Conservation (phyloP, 768 basidiomycete genomes). For the Leccinum longicurvipes region DNA sequence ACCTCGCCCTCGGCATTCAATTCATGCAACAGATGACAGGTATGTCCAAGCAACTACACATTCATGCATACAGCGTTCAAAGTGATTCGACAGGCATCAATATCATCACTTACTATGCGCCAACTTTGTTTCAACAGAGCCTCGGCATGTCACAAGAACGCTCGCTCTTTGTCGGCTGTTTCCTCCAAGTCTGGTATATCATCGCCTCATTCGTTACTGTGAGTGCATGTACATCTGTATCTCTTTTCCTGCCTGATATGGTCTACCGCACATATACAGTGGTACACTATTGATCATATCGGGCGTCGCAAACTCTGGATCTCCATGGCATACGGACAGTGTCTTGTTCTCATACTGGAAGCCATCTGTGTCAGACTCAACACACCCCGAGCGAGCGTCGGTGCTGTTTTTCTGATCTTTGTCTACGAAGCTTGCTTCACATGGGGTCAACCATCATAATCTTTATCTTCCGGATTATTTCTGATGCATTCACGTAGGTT, state of each 20-base stretch:
- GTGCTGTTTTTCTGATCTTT: slow-evolving; percentile 9
- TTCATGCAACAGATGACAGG: slow-evolving; percentile 13
- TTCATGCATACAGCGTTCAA: neutral
- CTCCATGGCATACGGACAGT: slow-evolving; percentile 8
- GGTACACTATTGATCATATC: slow-evolving; percentile 6
- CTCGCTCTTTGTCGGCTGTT: slow-evolving; percentile 4
- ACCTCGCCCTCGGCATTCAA: slow-evolving; percentile 7
- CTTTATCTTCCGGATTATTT: neutral
- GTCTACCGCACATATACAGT: neutral
- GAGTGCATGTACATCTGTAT: neutral
- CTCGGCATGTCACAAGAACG: slow-evolving; percentile 4
- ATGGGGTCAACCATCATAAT: neutral
- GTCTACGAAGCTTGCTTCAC: slow-evolving; percentile 8
- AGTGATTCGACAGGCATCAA: slow-evolving; percentile 2
- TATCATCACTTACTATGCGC: slow-evolving; percentile 9
- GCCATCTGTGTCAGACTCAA: slow-evolving; percentile 7
- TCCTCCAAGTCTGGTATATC: slow-evolving; percentile 10
- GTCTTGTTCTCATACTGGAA: slow-evolving; percentile 6
- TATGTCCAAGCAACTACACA: neutral
- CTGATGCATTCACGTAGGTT: neutral
- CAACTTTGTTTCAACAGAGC: slow-evolving; percentile 7
- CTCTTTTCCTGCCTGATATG: neutral
- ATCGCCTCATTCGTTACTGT: slow-evolving; percentile 5
- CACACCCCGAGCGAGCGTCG: neutral
- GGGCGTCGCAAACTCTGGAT: slow-evolving; percentile 10